Evolutionary conservation across 768 basidiomycete species (phyloP), one percentile per base, ranked within the genome.

Genomic region (Trametes punicea): DNA sequence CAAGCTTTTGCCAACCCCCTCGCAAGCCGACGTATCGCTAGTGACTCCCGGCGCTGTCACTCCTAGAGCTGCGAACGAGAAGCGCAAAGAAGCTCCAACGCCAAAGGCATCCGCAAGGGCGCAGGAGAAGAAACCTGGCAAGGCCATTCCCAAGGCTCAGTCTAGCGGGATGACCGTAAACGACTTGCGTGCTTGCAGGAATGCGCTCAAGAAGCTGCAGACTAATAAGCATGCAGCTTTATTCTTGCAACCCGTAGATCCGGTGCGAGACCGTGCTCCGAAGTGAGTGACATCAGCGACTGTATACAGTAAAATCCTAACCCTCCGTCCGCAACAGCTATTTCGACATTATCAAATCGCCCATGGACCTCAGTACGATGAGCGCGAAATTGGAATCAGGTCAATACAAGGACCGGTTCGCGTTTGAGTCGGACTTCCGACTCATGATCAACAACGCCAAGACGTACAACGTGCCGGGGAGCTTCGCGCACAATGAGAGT

Each of bases 311-410:
- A n/a, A n/a, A n/a, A n/a, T n/a, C n/a, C n/a, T n/a, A n/a, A n/a
- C n/a, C n/a, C n/a, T n/a, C n/a, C n/a, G n/a, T n/a, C n/a, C n/a
- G n/a, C n/a, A n/a, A 36, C 57, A 96, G 94, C 62, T 98, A 98
- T 69, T 93, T 93, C 65, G 85, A 90, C 50, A 73, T 94, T 56
- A 87, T 99, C 70, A 90, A 90, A 70, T 78, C 88, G 10, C 96
- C 97, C 0, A 98, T 99, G 92, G 97, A 99, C 67, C 77, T 98
- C 16, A 85, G 86, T 48, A 93, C 94, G 0, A 89, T 96, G 77
- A 76, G 79, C 25, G 88, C 88, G 33, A 98, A 96, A 69, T 74
- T 98, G 10, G 86, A 90, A 63, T 84, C 81, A 53, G 93, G 94
- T 6, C 81, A 87, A 71, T 98, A 98, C 74, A 80, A 83, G 58